Base-by-base conservation (phyloP, 805 yeast species). In the Schizosaccharomyces osmophilus region DNA sequence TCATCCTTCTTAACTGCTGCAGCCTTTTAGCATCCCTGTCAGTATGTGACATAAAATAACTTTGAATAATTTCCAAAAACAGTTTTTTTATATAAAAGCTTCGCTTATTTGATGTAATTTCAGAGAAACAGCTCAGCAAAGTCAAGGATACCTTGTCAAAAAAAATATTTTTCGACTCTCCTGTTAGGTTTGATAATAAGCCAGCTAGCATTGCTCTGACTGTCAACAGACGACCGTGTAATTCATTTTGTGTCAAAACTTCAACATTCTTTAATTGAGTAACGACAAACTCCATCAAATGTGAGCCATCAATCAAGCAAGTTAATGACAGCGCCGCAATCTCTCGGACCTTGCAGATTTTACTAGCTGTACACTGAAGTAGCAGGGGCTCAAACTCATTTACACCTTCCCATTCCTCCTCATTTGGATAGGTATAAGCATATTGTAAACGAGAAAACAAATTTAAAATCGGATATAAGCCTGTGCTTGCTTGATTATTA, bases 291-390 rank as follows among this genome's bases (percentile, higher is more conserved):
- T 65, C 64, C 1, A 66, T 62, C 2, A 71, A 66, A 8, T 72
- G 68, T 0, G 71, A 73, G 0, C 67, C 65, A 8, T 72, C 63
- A 15, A 79, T 69, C 59, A 83, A 69, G 0, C 82, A 72, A 0
- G 83, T 79, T 1, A 86, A 67, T 4, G 87, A 79, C 67, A 82
- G 76, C 0, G 95, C 86, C 0, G 95, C 85, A 79, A 86, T 79
- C 68, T 89, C 96, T 64, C 98, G 77, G 8, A 93, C 77, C 66
- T 87, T 87, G 95, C 95, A 90, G 62, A 77, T 73, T 55, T 70
- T 71, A 63, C 80, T 78, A 0, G 73, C 73, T 39, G 89, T 71
- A 64, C 83, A 77, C 22, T 67, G 61, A 31, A 73, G 65, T 17
- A 86, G 71, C 24, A 78, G 69, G 0, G 77, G 76, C 59, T 74